Percentiles rank a stretch among this genome's conserved stretches.
Evolutionary conservation across 2,329 filamentous ascomycete genomes (phyloP).

Genomic region (Cladosporium sp.): DNA sequence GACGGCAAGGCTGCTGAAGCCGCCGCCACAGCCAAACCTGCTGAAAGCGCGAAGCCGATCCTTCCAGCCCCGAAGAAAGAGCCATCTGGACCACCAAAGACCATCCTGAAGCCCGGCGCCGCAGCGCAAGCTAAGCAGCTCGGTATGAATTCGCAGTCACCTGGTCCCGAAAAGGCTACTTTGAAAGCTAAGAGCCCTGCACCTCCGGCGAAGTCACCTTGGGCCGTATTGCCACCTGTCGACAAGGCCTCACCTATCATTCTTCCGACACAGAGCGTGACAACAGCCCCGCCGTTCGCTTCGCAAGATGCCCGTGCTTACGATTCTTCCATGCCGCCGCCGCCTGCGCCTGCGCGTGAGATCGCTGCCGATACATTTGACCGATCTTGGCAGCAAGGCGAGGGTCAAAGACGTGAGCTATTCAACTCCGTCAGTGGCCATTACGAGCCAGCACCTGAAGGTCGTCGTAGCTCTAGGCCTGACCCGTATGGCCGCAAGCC

Average conservation of each 20-base stretch:
- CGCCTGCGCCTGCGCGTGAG: slow-evolving; percentile 70
- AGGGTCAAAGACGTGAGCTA: slow-evolving; percentile 69
- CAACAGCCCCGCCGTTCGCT: slow-evolving; percentile 43
- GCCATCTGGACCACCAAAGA: slow-evolving; percentile 43
- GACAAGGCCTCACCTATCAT: slow-evolving; percentile 77
- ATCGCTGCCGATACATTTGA: slow-evolving; percentile 94
- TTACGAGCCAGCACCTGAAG: slow-evolving; percentile 82
- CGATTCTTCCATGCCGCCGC: slow-evolving; percentile 55
- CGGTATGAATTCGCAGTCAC: slow-evolving; percentile 35
- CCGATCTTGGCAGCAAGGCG: slow-evolving; percentile 73
- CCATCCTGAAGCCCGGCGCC: slow-evolving; percentile 51
- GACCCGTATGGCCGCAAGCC: slow-evolving; percentile 70
- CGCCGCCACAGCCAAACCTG: slow-evolving; percentile 30
- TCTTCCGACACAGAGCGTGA: slow-evolving; percentile 45
- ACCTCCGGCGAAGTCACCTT: slow-evolving; percentile 81
- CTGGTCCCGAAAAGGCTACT: slow-evolving; percentile 57
- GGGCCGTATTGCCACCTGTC: slow-evolving; percentile 82
- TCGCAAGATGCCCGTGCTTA: slow-evolving; percentile 57
- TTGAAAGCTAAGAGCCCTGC: slow-evolving; percentile 72
- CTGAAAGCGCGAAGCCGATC: slow-evolving; percentile 30
- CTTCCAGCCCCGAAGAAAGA: slow-evolving; percentile 38
- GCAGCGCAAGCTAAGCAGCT: slow-evolving; percentile 39
- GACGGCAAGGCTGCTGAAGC: slow-evolving; percentile 25
- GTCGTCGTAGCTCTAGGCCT: slow-evolving; percentile 66
- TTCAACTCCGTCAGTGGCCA: slow-evolving; percentile 95